Evolutionary conservation across 1,284 basidiomycete genomes (phyloP), one percentile per base, ranked within the genome.

Genomic region (Cryptococcus sp.): DNA sequence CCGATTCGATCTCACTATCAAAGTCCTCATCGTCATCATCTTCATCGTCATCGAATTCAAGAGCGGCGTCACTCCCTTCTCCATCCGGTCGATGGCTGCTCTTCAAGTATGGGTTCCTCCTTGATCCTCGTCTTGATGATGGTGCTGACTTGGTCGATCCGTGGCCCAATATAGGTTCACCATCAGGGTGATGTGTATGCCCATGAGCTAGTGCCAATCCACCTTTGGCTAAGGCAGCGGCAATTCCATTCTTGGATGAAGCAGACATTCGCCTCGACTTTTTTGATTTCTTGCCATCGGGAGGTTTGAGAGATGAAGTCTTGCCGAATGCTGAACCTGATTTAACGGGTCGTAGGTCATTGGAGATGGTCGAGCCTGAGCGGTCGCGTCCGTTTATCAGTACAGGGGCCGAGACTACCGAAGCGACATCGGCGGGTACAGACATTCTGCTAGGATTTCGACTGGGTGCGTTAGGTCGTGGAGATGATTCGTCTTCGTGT

Each of bases 11-110:
- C 23, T 64, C 69, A 48, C 60, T 67, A 49, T 62, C 81, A 75
- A 53, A 81, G 76, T 55, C 76, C 58, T 74, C 77, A 39, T 81
- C 80, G 9, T 67, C 65, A 31, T 76, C 76, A 16, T 79, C 77
- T 22, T 80, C 79, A 56, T 87, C 84, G 55, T 80, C 85, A 70
- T 85, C 85, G 14, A 83, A 82, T 66, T 85, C 84, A 34, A 77
- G 48, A 1, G 54, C 59, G 16, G 47, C 56, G 32, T 48, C 47
- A 19, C 47, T 18, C 46, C 57, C 16, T 54, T 54, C n/a, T 50
- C 57, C 46, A 10, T 41, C 42, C 22, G 28, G 19, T 4, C 25
- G 41, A 10, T 56, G 50, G 0, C 52, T 45, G n/a, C 59, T 45
- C 21, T 60, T 52, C 1, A 64, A 53, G 21, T 63, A 67, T 3